Evolutionary conservation across 1,284 basidiomycete species (phyloP), one percentile per base, ranked within the genome.

Genomic region (Puccinia triticina): DNA sequence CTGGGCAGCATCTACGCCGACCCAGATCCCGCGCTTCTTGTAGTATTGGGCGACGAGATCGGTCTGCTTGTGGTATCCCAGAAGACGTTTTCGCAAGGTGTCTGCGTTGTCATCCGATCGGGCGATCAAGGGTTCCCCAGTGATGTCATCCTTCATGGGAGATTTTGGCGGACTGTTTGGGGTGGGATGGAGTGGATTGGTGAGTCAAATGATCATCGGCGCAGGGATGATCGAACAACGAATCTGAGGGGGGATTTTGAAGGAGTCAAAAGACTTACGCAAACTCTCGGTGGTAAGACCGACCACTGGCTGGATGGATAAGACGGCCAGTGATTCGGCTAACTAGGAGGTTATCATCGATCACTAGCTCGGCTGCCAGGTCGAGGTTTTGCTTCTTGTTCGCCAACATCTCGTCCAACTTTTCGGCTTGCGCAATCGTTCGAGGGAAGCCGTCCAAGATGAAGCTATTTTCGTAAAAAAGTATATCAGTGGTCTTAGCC

Each of bases 401-500:
- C 29, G 89, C 87, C 73, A 99, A 91, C 96, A 99, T 98, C 84
- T 89, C 89, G 87, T 98, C 96, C 84, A 99, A 92, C 89, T 98
- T 99, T 88, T 95, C 91, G 7, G 96, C 97, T 87, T 99, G 97
- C n/a, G 93, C 92, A 59, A 98, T 94, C 21, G 96, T 99, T 74
- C 97, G 93, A 50, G 96, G 96, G 91, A 99, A 99, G 29, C 96
- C 96, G 86, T 99, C 96, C 73, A 99, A 91, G 84, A 99, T 97
- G 88, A 99, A 99, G 71, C 95, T 97, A n/a, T 67, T 61, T 14
- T 34, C 16, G 29, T 61, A 1, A 29, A 12, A 18, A n/a, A n/a
- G n/a, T n/a, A n/a, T n/a, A n/a, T n/a, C n/a, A n/a, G n/a, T n/a
- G n/a, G n/a, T n/a, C n/a, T n/a, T n/a, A 43, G 40, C 2, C 23